Evolutionary conservation across 108 stramenopile genomes (phyloP), one percentile per base, ranked within the genome.

Genomic region (Skeletonema menzelii): DNA sequence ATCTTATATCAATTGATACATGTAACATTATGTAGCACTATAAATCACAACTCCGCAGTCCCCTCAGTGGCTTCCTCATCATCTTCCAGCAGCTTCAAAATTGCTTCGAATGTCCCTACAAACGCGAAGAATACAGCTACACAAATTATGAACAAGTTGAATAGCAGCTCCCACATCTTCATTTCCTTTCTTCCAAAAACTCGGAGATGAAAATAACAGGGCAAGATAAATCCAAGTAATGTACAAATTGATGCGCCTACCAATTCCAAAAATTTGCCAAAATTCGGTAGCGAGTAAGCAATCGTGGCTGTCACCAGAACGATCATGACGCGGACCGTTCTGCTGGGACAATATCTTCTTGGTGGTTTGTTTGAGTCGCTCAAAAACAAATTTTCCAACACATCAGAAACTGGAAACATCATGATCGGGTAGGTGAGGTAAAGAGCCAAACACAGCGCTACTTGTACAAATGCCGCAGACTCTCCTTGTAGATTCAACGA

Each of bases 341-440:
- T 26, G 27, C 59, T 53, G 22, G 63, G 80, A 34, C 65, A 66
- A 24, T 61, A 67, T 5, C 31, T 60, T 26, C 57, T 56, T 1
- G 73, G 73, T 2, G 65, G 65, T 71, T 66, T 73, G 80, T 69
- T 57, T 35, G 61, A 28, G 32, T 74, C 28, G 10, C 40, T 35
- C 34, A 80, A 46, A 28, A 71, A 12, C 32, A 59, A 56, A 26
- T 65, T 60, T 59, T 91, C 90, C 24, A 76, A 7, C 28, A 91
- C 86, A 44, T 71, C 78, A 55, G 70, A 69, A 12, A 86, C 85
- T 20, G 91, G 91, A 77, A 89, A 93, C 87, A 93, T 89, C 91
- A 93, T 93, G 49, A 93, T 83, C 26, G 91, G 91, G 65, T 88
- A 93, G 11, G 91, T 93, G 19, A 93, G 60, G 56, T 93, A 93